These are phyloP conservation scores for Glycine soja DNA, from an alignment of 306 rosid species.

Conservation along the genomic window DNA sequence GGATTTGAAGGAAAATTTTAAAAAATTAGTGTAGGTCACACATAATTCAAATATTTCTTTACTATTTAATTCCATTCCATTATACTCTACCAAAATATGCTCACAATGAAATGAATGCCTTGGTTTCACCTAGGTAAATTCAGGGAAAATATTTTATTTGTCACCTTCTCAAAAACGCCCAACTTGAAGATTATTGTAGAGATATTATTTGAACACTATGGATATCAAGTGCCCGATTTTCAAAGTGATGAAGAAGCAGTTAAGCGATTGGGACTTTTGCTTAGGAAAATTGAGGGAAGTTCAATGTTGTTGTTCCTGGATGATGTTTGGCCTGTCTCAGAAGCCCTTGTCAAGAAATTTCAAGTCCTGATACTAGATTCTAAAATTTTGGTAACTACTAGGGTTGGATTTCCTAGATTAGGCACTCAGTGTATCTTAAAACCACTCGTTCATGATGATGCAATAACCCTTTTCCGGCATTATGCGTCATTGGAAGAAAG, in stretches of 20 bases:
- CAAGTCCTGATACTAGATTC: conserved; percentile 45
- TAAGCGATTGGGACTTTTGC: conserved; percentile 32
- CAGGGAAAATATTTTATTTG: conserved; percentile 56
- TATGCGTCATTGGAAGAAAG: conserved; percentile 45
- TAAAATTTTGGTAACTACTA: conserved; percentile 75
- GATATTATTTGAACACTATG: conserved; percentile 45
- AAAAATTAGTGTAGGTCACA: too few species aligned
- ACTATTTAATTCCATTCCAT: too few species aligned
- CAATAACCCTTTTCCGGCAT: conserved; percentile 62
- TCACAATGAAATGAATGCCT: not conserved
- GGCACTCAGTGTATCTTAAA: conserved; percentile 40
- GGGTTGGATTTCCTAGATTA: conserved; percentile 52
- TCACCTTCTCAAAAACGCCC: conserved; percentile 52
- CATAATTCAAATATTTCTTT: too few species aligned
- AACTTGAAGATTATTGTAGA: conserved; percentile 53
- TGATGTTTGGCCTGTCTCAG: conserved; percentile 75
- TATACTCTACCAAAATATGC: too few species aligned
- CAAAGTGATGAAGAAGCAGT: conserved; percentile 39
- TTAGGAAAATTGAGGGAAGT: conserved; percentile 33
- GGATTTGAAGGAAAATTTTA: too few species aligned
- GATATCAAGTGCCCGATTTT: conserved; percentile 43
- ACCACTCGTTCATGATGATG: conserved; percentile 52
- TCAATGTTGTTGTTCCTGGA: conserved; percentile 62
- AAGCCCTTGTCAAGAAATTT: conserved; percentile 55
- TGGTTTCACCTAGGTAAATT: conserved; percentile 52